These are phyloP conservation scores for Paramecium biaurelia DNA, from an alignment of 73 alveolate species.

Conservation along the genomic window DNA sequence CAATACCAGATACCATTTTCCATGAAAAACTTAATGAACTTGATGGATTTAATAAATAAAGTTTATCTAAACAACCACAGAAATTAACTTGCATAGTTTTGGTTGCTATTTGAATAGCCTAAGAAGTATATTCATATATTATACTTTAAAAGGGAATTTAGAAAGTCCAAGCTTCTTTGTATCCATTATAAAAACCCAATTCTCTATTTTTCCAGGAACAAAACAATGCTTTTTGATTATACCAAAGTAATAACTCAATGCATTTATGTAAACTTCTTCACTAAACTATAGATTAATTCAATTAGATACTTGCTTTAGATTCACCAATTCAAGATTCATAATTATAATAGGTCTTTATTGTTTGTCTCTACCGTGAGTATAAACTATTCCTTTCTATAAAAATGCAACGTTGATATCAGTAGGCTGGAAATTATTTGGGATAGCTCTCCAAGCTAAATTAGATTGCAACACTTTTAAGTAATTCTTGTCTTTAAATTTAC, in stretches of 20 bases:
- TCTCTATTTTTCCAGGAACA: constrained; percentile 56
- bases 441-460: constrained; percentile 20
- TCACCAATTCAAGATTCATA: constrained; percentile 48
- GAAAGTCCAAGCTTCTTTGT: constrained; percentile 52
- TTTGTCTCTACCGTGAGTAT: constrained; percentile 62
- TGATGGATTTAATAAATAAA: constrained; percentile 55
- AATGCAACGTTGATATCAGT: constrained; percentile 40
- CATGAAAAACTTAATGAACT: constrained; percentile 60
- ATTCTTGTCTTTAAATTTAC: constrained; percentile 29
- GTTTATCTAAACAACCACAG: constrained; percentile 62
- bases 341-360: constrained; percentile 50
- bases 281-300: background rate
- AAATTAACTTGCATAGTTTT: constrained; percentile 54
- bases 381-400: constrained; percentile 54
- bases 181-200: constrained; percentile 65
- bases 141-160: constrained; percentile 53
- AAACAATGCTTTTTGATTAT: constrained; percentile 49
- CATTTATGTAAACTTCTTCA: constrained; percentile 50
- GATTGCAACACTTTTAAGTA: constrained; percentile 7
- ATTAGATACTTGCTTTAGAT: constrained; percentile 42
- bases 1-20: constrained; percentile 54
- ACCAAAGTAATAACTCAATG: constrained; percentile 52
- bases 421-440: constrained; percentile 27
- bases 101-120: constrained; percentile 55
- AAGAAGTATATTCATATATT: background rate